Conservation (phyloP, 2,329 filamentous ascomycete genomes). For the Claviceps digitariae region DNA sequence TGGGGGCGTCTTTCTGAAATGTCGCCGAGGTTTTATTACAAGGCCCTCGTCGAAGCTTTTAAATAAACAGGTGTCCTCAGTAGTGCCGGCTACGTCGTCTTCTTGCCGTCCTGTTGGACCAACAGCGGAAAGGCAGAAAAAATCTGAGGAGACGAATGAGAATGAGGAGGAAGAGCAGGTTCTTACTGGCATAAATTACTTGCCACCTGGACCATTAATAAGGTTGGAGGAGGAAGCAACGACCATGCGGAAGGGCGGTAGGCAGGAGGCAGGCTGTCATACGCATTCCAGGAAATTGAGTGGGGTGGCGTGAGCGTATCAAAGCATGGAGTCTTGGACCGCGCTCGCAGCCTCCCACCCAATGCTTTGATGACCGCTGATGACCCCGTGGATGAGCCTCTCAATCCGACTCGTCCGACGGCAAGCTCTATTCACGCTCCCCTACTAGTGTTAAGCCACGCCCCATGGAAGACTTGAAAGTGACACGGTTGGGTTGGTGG, state of each 20-base stretch:
- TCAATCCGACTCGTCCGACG: slow-evolving; percentile 1
- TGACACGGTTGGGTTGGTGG: no score
- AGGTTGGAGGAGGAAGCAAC: neutral
- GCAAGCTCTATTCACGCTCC: slow-evolving; percentile 1
- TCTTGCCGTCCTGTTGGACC: neutral
- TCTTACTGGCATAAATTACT: neutral
- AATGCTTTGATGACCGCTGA: slow-evolving; percentile 14
- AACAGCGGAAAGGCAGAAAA: neutral
- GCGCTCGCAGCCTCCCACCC: neutral
- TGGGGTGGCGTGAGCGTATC: slow-evolving; percentile 5
- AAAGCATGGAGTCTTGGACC: neutral
- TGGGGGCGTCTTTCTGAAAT: neutral
- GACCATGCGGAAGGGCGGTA: neutral
- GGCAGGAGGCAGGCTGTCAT: no score
- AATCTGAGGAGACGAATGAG: neutral
- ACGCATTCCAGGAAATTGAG: slow-evolving; percentile 3
- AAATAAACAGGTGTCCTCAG: neutral
- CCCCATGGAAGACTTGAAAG: no score
- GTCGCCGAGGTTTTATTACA: neutral
- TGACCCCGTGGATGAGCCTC: slow-evolving; percentile 13
- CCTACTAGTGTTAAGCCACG: neutral
- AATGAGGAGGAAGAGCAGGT: neutral
- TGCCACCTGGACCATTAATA: neutral
- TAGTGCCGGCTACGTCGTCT: neutral
- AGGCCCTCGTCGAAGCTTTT: neutral